Conservation (phyloP, 371 early-diverging fungal species). For the Syncephalastrum contaminatum region DNA sequence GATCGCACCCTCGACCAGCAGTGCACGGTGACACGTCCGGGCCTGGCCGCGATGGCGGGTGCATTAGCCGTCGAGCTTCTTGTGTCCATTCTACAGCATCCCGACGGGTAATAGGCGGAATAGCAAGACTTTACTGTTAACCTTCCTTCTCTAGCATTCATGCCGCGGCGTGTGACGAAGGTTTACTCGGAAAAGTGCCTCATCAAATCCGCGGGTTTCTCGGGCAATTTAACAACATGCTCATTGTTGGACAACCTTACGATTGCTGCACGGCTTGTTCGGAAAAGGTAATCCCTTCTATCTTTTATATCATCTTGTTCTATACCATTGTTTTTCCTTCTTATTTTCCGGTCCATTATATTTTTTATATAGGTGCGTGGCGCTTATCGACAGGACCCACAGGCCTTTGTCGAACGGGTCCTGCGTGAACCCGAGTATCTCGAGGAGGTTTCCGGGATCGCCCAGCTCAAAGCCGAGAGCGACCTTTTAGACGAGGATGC, state of each 20-base stretch:
- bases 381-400: conserved; percentile 63
- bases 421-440: conserved; percentile 73
- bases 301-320: conserved; percentile 2
- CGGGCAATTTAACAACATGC: conserved; percentile 75
- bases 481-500: conserved; percentile 61
- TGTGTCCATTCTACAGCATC: conserved; percentile 85
- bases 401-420: conserved; percentile 71
- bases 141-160: conserved; percentile 23
- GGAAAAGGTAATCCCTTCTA: conserved; percentile 37
- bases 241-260: conserved; percentile 87
- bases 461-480: conserved; percentile 70
- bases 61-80: conserved; percentile 89
- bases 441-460: conserved; percentile 83
- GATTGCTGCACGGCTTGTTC: conserved; percentile 93
- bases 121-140: conserved; percentile 6
- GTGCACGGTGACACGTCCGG: conserved; percentile 97
- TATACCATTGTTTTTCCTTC: neutral
- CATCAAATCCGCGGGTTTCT: conserved; percentile 95
- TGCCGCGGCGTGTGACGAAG: conserved; percentile 29
- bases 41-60: conserved; percentile 84
- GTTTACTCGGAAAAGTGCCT: conserved; percentile 71
- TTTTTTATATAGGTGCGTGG: conserved; percentile 42
- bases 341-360: neutral
- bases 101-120: conserved; percentile 57
- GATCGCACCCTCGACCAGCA: conserved; percentile 96